These are phyloP conservation scores for Aspergillus pseudoviridinutans DNA, from an alignment of 2,329 filamentous ascomycete species.

Conservation along the genomic window DNA sequence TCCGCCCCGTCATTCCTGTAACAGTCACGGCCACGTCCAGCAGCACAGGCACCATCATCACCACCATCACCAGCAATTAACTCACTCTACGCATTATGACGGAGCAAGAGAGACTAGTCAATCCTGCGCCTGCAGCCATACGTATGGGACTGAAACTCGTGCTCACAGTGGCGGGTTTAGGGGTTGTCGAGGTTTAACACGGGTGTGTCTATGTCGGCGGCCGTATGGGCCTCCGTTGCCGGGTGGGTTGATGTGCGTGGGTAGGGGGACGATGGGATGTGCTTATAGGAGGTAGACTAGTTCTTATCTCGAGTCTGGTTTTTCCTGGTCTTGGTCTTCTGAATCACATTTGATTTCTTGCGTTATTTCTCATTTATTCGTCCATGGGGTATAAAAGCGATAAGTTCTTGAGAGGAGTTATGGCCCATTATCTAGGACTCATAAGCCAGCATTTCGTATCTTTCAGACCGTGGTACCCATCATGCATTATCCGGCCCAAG, in stretches of 20 bases:
- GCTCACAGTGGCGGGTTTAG: not conserved
- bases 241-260: constrained; percentile 2
- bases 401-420: not conserved
- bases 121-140: not conserved
- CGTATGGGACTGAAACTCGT: not conserved
- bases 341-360: not conserved
- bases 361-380: not conserved
- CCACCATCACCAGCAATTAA: not conserved
- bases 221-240: constrained; percentile 14
- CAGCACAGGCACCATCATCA: not conserved
- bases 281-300: not conserved
- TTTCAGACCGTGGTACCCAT: not conserved
- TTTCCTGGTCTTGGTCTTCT: not conserved
- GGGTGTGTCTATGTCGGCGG: not conserved
- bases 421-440: not conserved
- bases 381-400: not conserved
- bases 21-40: not conserved
- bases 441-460: not conserved
- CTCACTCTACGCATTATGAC: not conserved
- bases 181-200: not conserved
- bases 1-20: not conserved
- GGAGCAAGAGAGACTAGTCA: not conserved
- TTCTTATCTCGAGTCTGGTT: not conserved
- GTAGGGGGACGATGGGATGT: not conserved
- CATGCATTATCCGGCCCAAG: not conserved